Percentiles rank a stretch among this genome's conserved stretches.
Conservation (phyloP, 2,329 filamentous ascomycete genomes). For the Calonectria honghensis region DNA sequence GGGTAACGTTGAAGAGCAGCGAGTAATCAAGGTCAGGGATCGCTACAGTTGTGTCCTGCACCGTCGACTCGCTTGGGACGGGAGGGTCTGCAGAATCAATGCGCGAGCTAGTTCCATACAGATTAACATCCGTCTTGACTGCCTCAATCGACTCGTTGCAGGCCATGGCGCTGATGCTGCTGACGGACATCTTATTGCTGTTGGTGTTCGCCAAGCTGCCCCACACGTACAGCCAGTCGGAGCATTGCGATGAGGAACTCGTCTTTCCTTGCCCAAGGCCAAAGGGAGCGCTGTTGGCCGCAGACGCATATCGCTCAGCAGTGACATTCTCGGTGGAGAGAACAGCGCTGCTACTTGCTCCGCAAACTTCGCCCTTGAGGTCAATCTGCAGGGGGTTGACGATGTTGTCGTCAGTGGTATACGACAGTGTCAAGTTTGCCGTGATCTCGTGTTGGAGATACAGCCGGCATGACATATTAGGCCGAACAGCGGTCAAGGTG, state of each 20-base stretch:
- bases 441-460: conserved; percentile 49
- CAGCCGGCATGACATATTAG: conserved; percentile 55
- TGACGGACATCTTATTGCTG: conserved; percentile 53
- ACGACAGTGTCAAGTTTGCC: conserved; percentile 52
- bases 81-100: conserved; percentile 58
- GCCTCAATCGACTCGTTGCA: conserved; percentile 63
- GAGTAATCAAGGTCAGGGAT: conserved; percentile 57
- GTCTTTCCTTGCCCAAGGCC: conserved; percentile 48
- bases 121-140: conserved; percentile 50
- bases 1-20: conserved; percentile 53
- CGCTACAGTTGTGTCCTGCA: conserved; percentile 45
- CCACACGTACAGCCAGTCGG: conserved; percentile 61
- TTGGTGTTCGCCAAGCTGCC: conserved; percentile 54
- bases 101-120: conserved; percentile 51
- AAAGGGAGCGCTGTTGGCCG: conserved; percentile 40
- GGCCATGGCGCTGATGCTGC: conserved; percentile 57
- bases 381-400: conserved; percentile 51
- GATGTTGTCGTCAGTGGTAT: conserved; percentile 40
- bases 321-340: conserved; percentile 42
- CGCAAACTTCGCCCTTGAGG: conserved; percentile 49
- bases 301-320: not conserved
- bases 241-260: conserved; percentile 53
- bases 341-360: conserved; percentile 45
- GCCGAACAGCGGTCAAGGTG: conserved; percentile 57
- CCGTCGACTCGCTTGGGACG: conserved; percentile 50